Percentiles rank a stretch among this genome's conserved stretches.
These are phyloP conservation scores for Camelina neglecta DNA, from an alignment of 345 rosid genomes.

Conservation along the genomic window DNA sequence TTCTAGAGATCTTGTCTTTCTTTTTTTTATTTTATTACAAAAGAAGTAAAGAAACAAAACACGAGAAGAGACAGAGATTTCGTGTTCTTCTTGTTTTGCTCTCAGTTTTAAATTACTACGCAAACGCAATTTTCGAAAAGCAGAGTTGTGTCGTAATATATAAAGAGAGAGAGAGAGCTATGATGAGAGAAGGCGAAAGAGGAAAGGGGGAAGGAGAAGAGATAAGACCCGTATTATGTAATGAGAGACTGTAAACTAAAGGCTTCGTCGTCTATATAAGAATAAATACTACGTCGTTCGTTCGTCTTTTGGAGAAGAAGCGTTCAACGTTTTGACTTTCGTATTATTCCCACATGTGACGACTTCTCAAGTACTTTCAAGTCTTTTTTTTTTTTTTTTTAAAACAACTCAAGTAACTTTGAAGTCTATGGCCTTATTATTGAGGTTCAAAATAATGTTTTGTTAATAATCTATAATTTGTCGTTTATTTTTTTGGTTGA, in stretches of 20 bases:
- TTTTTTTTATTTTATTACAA: too few relatives aligned
- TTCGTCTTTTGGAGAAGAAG: neutral
- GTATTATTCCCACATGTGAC: constrained; percentile 13
- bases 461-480: neutral
- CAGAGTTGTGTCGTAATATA: neutral
- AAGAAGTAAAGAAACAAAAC: neutral
- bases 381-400: too few relatives aligned
- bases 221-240: constrained; percentile 26
- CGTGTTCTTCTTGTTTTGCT: constrained; percentile 13
- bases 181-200: neutral
- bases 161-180: neutral
- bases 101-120: neutral
- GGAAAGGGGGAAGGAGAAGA: constrained; percentile 1
- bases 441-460: neutral
- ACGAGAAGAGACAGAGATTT: neutral
- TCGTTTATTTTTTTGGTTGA: too few relatives aligned
- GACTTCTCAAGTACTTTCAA: neutral
- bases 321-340: constrained; percentile 27
- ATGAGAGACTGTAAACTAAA: neutral
- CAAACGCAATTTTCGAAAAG: constrained; percentile 4
- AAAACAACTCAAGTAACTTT: too few relatives aligned
- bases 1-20: neutral
- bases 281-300: neutral
- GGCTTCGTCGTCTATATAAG: neutral
- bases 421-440: too few relatives aligned